These are phyloP conservation scores for Geotrichum siamense DNA, from an alignment of 1,139 yeast genomes.

Conservation along the genomic window DNA sequence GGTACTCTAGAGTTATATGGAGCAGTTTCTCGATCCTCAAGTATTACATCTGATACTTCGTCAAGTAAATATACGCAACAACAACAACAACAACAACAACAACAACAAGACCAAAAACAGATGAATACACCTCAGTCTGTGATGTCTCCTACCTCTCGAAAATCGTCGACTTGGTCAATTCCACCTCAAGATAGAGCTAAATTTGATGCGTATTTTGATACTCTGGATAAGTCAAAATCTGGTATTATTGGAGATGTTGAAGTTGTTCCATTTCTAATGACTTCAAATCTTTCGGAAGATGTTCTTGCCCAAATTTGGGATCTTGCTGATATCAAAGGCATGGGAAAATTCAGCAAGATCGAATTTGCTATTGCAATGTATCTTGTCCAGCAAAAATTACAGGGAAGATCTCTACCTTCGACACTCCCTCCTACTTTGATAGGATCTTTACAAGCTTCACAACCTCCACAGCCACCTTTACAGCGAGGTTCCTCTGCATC, in stretches of 20 bases:
- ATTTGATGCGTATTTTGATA: constrained; percentile 70
- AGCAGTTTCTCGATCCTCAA: constrained; percentile 1
- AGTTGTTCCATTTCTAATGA: constrained; percentile 81
- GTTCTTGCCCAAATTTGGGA: constrained; percentile 91
- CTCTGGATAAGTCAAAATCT: constrained; percentile 55
- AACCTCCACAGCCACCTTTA: constrained; percentile 21
- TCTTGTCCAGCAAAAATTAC: constrained; percentile 72
- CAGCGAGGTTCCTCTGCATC: constrained; percentile 26
- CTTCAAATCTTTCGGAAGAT: constrained; percentile 79
- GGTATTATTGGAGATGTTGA: constrained; percentile 62
- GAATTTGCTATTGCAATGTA: constrained; percentile 94
- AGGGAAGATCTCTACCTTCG: constrained; percentile 74
- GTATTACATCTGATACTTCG: constrained; percentile 4
- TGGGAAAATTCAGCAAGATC: constrained; percentile 68
- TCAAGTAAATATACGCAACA: neutral
- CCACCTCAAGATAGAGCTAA: constrained; percentile 65
- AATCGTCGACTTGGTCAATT: constrained; percentile 48
- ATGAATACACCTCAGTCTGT: constrained; percentile 1
- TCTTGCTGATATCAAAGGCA: constrained; percentile 78
- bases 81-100: too few relatives aligned
- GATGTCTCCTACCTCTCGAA: constrained; percentile 14
- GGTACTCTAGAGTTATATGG: constrained; percentile 28
- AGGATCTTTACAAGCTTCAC: constrained; percentile 18
- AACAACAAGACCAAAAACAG: too few relatives aligned
- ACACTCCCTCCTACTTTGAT: constrained; percentile 28